Evolutionary conservation across 139 green algal genomes (phyloP), one percentile per base, ranked within the genome.

Genomic region (Coelastrella sp.): DNA sequence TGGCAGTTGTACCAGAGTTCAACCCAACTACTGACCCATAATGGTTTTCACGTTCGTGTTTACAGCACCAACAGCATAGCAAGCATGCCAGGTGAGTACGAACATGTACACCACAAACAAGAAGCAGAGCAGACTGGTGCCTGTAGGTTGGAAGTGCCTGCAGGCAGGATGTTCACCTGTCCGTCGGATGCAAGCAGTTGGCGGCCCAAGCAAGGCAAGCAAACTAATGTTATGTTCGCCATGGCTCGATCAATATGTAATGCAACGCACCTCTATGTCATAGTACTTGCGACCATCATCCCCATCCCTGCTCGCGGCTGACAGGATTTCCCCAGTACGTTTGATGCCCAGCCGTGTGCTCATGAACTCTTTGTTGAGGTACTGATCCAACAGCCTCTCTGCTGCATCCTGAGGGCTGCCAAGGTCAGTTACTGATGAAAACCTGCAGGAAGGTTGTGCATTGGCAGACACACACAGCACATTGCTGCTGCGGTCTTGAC

Each of bases 311-410:
- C 19, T 89, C 17, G 57, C 22, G 0, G 94, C 92, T 64, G 89
- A 92, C 5, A 93, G 68, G 4, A 95, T 74, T 32, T 94, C 82
- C n/a, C 94, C 94, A 77, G 94, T 92, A 11, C 94, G 92, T 61
- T 60, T 74, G 47, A 96, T 94, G 81, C 94, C 94, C 20, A 99
- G 90, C 7, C 98, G 94, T 6, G 98, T 99, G 64, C 96, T 98
- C 97, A 99, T 99, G 87, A 99, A 99, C 93, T 99, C 98, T 83
- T 96, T 94, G 64, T 92, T 95, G 47, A 99, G 85, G 90, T 96
- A 98, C 92, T 98, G 95, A 66, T 96, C 88, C 76, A 97, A 68
- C 2, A 96, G 83, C 5, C 77, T 60, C 17, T 96, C 68, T 5
- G 96, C 98, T 4, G 97, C 97, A 10, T 97, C 93, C 47, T 97